Conservation (phyloP, 2,329 filamentous ascomycete genomes). For the Ciborinia camelliae region DNA sequence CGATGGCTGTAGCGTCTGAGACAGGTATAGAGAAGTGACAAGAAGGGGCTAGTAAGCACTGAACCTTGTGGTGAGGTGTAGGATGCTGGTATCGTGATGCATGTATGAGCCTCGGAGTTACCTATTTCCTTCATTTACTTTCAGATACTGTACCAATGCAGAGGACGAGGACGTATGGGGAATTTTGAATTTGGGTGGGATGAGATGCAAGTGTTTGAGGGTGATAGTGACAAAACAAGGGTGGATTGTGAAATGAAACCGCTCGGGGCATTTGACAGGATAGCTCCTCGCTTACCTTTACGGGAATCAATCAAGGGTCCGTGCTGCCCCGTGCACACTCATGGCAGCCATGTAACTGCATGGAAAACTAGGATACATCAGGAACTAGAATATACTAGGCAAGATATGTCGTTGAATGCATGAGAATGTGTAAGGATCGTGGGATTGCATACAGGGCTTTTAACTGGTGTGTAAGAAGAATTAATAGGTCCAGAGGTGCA, state of each 20-base stretch:
- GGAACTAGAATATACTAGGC: not conserved
- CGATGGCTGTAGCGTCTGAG: constrained; percentile 31
- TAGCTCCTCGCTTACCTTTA: constrained; percentile 14
- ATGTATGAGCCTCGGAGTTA: not conserved
- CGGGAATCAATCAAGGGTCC: constrained; percentile 19
- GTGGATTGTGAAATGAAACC: constrained; percentile 27
- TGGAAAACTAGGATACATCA: not conserved
- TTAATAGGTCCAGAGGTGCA: not conserved
- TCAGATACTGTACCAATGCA: not conserved
- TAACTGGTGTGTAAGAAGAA: constrained; percentile 4
- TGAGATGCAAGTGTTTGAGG: constrained; percentile 12
- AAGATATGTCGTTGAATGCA: constrained; percentile 9
- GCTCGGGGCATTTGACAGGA: constrained; percentile 25
- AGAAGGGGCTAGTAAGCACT: constrained; percentile 8
- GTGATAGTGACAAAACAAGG: constrained; percentile 16
- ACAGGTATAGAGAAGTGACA: constrained; percentile 22
- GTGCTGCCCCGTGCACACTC: constrained; percentile 25
- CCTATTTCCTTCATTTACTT: constrained; percentile 9
- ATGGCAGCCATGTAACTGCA: constrained; percentile 13
- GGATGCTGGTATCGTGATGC: not conserved
- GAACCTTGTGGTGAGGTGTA: not conserved
- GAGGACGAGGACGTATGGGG: not conserved
- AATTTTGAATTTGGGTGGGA: not conserved
- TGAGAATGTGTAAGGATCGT: constrained; percentile 14
- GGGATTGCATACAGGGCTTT: not conserved